Evolutionary conservation across 164 flowering plant genomes (phyloP).

Genomic region (Vitis amurensis): DNA sequence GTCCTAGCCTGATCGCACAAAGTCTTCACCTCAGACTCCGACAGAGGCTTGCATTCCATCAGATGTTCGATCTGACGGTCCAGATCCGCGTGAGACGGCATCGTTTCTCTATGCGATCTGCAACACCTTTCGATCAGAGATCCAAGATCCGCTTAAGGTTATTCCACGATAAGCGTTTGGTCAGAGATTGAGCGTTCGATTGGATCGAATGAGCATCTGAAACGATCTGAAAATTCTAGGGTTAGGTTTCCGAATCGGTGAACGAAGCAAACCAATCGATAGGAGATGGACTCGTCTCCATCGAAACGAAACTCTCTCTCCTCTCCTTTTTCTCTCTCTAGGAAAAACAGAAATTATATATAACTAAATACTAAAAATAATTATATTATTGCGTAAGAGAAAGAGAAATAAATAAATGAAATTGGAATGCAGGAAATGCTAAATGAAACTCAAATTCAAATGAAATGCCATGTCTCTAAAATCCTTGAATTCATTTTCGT

Average conservation of each 20-base stretch:
- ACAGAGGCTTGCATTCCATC: constrained; percentile 80
- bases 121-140: constrained; percentile 10
- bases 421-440: background rate
- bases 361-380: background rate
- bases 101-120: constrained; percentile 29
- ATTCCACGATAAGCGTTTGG: too few relatives aligned
- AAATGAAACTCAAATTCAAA: constrained; percentile 31
- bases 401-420: constrained; percentile 4
- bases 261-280: background rate
- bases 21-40: constrained; percentile 77
- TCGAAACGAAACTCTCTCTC: constrained; percentile 6
- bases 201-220: background rate
- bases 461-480: constrained; percentile 10
- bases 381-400: background rate
- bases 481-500: background rate
- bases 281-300: background rate
- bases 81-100: constrained; percentile 84
- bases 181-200: background rate
- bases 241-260: background rate
- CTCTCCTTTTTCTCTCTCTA: constrained; percentile 14
- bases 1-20: constrained; percentile 82
- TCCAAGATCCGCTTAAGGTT: constrained; percentile 1
- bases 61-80: constrained; percentile 87
- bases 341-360: background rate
- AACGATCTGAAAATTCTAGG: background rate